phyloP scores from a whole-genome alignment of 2,329 filamentous ascomycete species.

The Stachybotrys elegans region DNA sequence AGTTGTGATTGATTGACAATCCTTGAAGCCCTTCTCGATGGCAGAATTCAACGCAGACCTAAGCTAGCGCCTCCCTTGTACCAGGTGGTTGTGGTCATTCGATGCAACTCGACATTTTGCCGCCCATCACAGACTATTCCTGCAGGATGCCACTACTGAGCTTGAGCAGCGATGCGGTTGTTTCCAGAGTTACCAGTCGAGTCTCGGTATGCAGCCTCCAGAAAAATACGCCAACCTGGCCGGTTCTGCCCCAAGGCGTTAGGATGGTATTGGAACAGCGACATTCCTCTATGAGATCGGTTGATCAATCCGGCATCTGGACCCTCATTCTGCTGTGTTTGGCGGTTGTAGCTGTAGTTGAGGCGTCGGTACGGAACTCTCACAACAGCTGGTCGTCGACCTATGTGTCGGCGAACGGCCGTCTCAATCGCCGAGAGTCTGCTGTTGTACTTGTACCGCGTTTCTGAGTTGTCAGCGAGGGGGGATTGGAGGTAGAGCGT shows the following conservation, averaged over 20 bases:
- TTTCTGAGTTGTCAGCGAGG: neutral
- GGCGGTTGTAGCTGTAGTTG: neutral
- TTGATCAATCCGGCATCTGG: neutral
- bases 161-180: too few species aligned
- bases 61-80: too few species aligned
- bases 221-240: neutral
- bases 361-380: neutral
- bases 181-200: conserved; percentile 3
- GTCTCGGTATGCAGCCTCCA: neutral
- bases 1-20: too few species aligned
- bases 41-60: too few species aligned
- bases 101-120: too few species aligned
- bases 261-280: neutral
- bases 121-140: too few species aligned
- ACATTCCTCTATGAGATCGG: neutral
- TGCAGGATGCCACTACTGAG: too few species aligned
- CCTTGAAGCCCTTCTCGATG: too few species aligned
- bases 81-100: too few species aligned
- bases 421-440: neutral
- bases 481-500: neutral
- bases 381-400: neutral
- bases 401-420: neutral
- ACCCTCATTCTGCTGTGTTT: neutral
- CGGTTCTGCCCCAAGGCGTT: neutral
- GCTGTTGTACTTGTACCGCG: neutral